Evolutionary conservation across 345 rosid species (phyloP).

Genomic region (Eucalyptus curtisii): DNA sequence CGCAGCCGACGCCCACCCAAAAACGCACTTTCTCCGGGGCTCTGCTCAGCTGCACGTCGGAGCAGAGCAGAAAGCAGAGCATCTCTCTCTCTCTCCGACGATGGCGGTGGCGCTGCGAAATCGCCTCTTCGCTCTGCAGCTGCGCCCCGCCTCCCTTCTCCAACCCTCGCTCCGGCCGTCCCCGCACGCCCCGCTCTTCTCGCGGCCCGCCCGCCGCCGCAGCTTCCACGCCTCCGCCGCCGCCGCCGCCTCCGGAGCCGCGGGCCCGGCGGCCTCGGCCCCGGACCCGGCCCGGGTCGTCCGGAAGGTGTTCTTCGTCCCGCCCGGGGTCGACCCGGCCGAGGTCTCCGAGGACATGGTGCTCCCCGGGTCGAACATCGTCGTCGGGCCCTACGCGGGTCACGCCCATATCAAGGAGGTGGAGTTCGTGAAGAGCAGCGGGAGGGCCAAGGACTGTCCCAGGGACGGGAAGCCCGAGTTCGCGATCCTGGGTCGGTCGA

Average conservation of each 20-base stretch:
- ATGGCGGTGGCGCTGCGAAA: not conserved
- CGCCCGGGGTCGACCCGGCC: constrained; percentile 73
- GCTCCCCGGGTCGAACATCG: constrained; percentile 82
- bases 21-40: not conserved
- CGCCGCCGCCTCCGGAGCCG: not conserved
- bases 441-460: constrained; percentile 84
- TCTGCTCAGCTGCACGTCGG: not conserved
- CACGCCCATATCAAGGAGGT: constrained; percentile 84
- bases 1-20: not conserved
- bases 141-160: not conserved
- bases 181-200: not conserved
- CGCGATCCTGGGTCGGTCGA: constrained; percentile 83
- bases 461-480: constrained; percentile 75
- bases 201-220: not conserved
- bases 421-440: constrained; percentile 81
- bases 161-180: not conserved
- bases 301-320: constrained; percentile 39
- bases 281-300: constrained; percentile 23
- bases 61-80: not conserved
- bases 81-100: not conserved
- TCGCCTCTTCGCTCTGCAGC: not conserved
- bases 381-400: constrained; percentile 81
- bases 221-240: constrained; percentile 11
- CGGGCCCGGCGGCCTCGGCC: constrained; percentile 18
- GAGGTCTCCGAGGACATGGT: constrained; percentile 63